phyloP scores from a whole-genome alignment of 2,329 filamentous ascomycete species.

The Pseudophaeomoniella oleicola region DNA sequence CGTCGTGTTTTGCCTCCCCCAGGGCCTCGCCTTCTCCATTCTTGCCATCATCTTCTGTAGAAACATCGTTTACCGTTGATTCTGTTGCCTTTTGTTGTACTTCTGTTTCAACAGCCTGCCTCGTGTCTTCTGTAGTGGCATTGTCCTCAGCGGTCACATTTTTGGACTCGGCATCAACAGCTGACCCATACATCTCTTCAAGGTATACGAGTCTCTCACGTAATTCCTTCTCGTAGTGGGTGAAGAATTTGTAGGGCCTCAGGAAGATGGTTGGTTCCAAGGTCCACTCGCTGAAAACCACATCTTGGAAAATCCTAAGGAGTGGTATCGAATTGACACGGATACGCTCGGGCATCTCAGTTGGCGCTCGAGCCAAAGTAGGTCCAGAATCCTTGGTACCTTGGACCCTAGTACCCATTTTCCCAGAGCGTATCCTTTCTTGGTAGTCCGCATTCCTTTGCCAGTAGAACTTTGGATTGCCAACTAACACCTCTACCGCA shows the following conservation, averaged over 20 bases:
- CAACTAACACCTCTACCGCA: conserved; percentile 2
- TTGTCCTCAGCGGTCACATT: not conserved
- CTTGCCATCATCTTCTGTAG: not conserved
- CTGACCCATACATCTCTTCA: not conserved
- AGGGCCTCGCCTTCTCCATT: too few species aligned
- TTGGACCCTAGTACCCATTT: not conserved
- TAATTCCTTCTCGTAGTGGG: conserved; percentile 3
- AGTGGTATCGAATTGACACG: conserved; percentile 3
- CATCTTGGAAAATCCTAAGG: conserved; percentile 1
- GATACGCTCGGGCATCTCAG: conserved; percentile 2
- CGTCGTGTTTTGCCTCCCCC: not conserved
- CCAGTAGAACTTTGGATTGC: conserved; percentile 2
- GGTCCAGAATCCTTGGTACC: not conserved
- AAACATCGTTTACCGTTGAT: not conserved
- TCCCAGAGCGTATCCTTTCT: too few species aligned
- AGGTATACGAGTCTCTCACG: conserved; percentile 1
- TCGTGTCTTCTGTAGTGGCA: not conserved
- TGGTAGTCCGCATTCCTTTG: too few species aligned
- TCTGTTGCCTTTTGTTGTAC: too few species aligned
- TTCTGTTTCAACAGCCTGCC: too few species aligned
- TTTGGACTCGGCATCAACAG: not conserved
- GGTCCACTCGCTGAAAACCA: conserved; percentile 1
- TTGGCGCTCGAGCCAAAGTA: not conserved
- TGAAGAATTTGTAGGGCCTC: conserved; percentile 4
- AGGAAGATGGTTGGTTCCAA: conserved; percentile 2